These are phyloP conservation scores for Kwoniella botswanensis DNA, from an alignment of 768 basidiomycete genomes.

Conservation along the genomic window DNA sequence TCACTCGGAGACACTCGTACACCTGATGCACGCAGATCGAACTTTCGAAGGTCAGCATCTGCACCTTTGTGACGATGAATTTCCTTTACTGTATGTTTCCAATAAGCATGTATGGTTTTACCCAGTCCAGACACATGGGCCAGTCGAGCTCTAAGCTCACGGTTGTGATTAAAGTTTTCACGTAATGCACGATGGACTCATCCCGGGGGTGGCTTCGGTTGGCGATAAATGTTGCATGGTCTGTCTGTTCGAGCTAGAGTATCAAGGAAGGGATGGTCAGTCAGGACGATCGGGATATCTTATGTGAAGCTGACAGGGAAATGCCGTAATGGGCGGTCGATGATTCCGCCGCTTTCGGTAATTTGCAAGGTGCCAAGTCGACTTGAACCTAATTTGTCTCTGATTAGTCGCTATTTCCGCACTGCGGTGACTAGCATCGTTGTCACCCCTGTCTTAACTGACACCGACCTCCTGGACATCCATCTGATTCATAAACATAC, in stretches of 20 bases:
- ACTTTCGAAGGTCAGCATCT: neutral
- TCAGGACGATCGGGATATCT: neutral
- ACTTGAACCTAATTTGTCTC: neutral
- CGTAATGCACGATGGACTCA: neutral
- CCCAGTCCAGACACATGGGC: neutral
- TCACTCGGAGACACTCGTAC: too few relatives aligned
- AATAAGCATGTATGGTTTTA: neutral
- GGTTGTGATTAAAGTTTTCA: neutral
- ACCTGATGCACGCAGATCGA: neutral
- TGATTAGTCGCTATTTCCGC: neutral
- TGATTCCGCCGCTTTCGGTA: slow-evolving; percentile 1
- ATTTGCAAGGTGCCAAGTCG: neutral
- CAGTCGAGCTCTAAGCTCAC: too few relatives aligned
- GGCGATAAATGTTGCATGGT: neutral
- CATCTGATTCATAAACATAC: neutral
- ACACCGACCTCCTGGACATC: neutral
- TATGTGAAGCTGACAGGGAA: neutral
- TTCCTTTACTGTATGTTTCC: neutral
- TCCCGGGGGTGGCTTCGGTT: neutral
- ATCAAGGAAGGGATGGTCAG: neutral
- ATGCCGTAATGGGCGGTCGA: slow-evolving; percentile 4
- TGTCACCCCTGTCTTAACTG: slow-evolving; percentile 7
- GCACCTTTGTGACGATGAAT: neutral
- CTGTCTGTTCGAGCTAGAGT: too few relatives aligned
- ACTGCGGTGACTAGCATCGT: neutral